A percentile compares a stretch with the other conserved stretches of the same genome.
These are phyloP conservation scores for Boletus vinaceobasis DNA, from an alignment of 768 basidiomycete genomes.

Conservation along the genomic window DNA sequence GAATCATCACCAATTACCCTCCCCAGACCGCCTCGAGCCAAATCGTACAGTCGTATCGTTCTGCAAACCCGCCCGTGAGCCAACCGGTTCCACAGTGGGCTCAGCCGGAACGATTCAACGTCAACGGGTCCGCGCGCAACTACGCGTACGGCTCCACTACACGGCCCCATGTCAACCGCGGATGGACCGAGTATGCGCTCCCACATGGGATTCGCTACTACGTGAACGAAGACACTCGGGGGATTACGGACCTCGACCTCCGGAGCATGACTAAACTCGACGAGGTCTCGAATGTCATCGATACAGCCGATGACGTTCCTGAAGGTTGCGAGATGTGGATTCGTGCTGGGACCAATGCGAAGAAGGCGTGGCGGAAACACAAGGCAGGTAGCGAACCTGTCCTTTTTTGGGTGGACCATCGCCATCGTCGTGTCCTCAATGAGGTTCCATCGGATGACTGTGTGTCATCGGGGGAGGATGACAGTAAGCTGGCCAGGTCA, in stretches of 20 bases:
- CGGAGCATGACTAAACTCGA: conserved; percentile 50
- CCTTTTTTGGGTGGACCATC: conserved; percentile 67
- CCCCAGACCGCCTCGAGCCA: conserved; percentile 18
- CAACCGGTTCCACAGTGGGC: conserved; percentile 31
- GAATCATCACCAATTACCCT: conserved; percentile 23
- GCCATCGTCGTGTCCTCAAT: conserved; percentile 46
- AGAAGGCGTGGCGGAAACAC: conserved; percentile 28
- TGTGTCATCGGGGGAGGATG: conserved; percentile 32
- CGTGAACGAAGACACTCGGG: conserved; percentile 55
- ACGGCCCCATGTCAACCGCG: conserved; percentile 36
- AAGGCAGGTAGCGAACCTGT: conserved; percentile 34
- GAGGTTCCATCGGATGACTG: conserved; percentile 40
- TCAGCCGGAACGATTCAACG: conserved; percentile 20
- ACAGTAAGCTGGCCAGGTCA: conserved; percentile 33
- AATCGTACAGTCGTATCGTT: conserved; percentile 25
- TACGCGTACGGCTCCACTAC: conserved; percentile 27
- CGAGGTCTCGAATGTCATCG: conserved; percentile 32
- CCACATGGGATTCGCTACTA: conserved; percentile 73
- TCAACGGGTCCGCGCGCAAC: conserved; percentile 31
- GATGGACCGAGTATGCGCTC: conserved; percentile 75
- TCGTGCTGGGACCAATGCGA: conserved; percentile 36
- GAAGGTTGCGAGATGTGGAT: conserved; percentile 64
- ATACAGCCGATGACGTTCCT: conserved; percentile 31
- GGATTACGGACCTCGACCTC: conserved; percentile 72
- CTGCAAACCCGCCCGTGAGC: conserved; percentile 16